phyloP scores from a whole-genome alignment of 345 rosid species.

The Populus ilicifolia region DNA sequence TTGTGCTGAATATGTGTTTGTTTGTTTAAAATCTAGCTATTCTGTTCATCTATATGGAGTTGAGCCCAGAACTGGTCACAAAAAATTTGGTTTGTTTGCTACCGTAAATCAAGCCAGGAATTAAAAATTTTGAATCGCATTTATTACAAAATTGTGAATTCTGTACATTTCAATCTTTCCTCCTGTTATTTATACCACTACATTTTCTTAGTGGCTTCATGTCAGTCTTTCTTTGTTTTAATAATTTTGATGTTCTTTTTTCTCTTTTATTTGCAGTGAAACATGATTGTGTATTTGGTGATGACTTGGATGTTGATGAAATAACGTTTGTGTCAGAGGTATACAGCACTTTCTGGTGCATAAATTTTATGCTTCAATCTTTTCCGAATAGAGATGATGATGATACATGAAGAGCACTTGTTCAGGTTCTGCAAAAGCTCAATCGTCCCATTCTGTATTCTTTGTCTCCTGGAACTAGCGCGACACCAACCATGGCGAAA shows the following conservation, averaged over 20 bases:
- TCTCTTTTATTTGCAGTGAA: constrained; percentile 49
- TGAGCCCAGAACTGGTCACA: not conserved
- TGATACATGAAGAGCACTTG: constrained; percentile 12
- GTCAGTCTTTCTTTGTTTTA: constrained; percentile 7
- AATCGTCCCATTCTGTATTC: constrained; percentile 77
- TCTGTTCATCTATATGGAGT: not conserved
- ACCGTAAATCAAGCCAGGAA: not conserved
- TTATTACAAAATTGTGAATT: not conserved
- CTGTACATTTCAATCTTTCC: not conserved
- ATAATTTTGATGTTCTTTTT: not conserved
- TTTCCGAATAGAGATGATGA: constrained; percentile 9
- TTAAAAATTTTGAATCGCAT: not conserved
- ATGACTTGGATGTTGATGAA: constrained; percentile 66
- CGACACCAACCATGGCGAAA: constrained; percentile 73
- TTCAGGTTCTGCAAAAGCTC: constrained; percentile 66
- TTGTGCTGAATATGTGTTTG: not conserved
- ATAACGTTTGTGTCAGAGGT: constrained; percentile 69
- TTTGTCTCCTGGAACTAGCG: constrained; percentile 86
- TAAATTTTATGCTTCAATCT: constrained; percentile 11
- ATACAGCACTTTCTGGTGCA: not conserved
- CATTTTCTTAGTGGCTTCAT: not conserved
- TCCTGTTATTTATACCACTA: not conserved
- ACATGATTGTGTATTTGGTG: constrained; percentile 82
- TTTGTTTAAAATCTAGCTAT: not conserved
- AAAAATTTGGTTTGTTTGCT: not conserved